Conservation (phyloP, 768 basidiomycete genomes). For the Leccinum boreale region DNA sequence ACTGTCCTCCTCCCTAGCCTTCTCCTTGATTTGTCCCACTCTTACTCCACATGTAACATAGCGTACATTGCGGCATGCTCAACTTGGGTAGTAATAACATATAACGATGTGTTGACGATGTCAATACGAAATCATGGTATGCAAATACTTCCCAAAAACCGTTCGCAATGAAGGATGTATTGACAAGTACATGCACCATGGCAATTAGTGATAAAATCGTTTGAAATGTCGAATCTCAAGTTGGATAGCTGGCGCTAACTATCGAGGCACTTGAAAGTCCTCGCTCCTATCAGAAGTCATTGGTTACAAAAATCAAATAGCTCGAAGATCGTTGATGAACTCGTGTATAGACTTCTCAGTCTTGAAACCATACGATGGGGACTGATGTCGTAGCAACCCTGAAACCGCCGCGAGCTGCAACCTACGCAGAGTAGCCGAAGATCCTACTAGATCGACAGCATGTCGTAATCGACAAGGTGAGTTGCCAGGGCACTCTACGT, state of each 20-base stretch:
- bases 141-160: not conserved
- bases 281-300: slow-evolving; percentile 54
- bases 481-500: slow-evolving; percentile 42
- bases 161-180: not conserved
- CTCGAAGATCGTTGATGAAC: slow-evolving; percentile 48
- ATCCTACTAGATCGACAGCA: slow-evolving; percentile 35
- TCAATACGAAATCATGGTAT: slow-evolving; percentile 7
- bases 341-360: slow-evolving; percentile 43
- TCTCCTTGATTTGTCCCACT: slow-evolving; percentile 12
- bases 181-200: not conserved
- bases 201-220: not conserved
- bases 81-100: slow-evolving; percentile 26
- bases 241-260: not conserved
- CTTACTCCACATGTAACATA: slow-evolving; percentile 30
- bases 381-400: slow-evolving; percentile 57
- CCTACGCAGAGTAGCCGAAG: slow-evolving; percentile 53
- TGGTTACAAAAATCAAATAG: slow-evolving; percentile 37
- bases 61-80: slow-evolving; percentile 25
- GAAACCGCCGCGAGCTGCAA: slow-evolving; percentile 50
- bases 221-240: not conserved
- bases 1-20: slow-evolving; percentile 3
- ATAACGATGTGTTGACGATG: slow-evolving; percentile 3
- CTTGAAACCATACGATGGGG: slow-evolving; percentile 45
- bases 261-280: slow-evolving; percentile 42
- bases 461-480: not conserved